Conservation (phyloP, 805 yeast species). For the Cyberlindnera veronae region DNA sequence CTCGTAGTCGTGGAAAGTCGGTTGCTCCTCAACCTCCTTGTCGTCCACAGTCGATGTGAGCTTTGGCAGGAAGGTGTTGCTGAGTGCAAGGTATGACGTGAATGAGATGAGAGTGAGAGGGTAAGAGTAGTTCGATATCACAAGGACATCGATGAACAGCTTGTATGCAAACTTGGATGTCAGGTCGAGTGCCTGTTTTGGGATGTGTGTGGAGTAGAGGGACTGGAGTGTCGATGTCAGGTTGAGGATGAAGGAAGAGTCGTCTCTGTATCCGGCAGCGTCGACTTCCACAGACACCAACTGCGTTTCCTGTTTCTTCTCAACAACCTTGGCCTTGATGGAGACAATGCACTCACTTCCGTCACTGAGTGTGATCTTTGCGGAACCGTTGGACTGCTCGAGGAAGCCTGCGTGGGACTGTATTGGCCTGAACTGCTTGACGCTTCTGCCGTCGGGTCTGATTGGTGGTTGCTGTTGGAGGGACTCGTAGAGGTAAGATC, state of each 20-base stretch:
- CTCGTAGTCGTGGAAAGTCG: conserved; percentile 82
- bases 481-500: conserved; percentile 74
- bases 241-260: conserved; percentile 62
- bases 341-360: conserved; percentile 95
- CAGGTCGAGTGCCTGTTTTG: conserved; percentile 49
- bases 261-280: conserved; percentile 76
- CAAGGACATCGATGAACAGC: conserved; percentile 74
- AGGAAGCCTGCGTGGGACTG: conserved; percentile 79
- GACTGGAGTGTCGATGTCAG: conserved; percentile 60
- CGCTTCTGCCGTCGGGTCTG: conserved; percentile 82
- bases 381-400: conserved; percentile 89
- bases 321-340: conserved; percentile 79
- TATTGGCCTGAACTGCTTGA: conserved; percentile 77
- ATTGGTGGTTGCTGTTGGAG: conserved; percentile 54
- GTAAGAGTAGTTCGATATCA: conserved; percentile 71
- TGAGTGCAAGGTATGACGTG: conserved; percentile 77
- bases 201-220: conserved; percentile 50
- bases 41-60: conserved; percentile 67
- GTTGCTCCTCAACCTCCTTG: conserved; percentile 70
- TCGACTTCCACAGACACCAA: conserved; percentile 76
- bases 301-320: conserved; percentile 38
- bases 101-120: conserved; percentile 80
- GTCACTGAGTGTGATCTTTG: conserved; percentile 79
- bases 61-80: conserved; percentile 71
- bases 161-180: conserved; percentile 76